Evolutionary conservation across 2,329 filamentous ascomycete genomes (phyloP).

Genomic region (Colletotrichum aenigma): DNA sequence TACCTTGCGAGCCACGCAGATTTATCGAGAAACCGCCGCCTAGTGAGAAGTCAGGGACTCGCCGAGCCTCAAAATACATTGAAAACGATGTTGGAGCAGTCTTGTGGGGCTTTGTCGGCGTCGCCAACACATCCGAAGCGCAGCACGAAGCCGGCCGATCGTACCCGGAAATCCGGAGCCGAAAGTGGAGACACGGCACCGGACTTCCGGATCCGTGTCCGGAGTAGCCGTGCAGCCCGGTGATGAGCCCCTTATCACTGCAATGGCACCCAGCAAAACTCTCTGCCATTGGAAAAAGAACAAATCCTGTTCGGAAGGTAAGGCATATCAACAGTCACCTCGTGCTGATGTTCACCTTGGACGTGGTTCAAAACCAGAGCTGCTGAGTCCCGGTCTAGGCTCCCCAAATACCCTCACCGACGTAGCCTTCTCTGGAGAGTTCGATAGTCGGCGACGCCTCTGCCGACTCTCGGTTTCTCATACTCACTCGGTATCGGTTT

Average conservation of each 20-base stretch:
- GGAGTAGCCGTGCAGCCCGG: fast-evolving
- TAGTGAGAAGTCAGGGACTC: fast-evolving
- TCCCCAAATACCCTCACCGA: neutral
- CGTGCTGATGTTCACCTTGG: neutral
- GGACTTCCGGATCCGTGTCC: neutral
- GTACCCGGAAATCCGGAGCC: neutral
- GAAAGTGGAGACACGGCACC: neutral
- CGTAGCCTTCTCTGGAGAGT: neutral
- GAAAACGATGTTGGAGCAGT: fast-evolving
- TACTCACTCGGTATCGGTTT: neutral
- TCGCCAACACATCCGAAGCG: fast-evolving
- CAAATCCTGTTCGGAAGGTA: fast-evolving
- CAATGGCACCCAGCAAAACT: too few relatives aligned
- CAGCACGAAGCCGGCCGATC: neutral
- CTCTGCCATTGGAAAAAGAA: too few relatives aligned
- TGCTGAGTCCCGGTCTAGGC: too few relatives aligned
- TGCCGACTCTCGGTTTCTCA: neutral
- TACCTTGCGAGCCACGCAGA: fast-evolving
- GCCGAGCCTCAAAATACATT: fast-evolving
- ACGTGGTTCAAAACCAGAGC: too few relatives aligned
- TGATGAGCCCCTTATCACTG: fast-evolving
- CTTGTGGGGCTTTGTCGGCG: fast-evolving
- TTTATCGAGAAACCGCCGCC: neutral
- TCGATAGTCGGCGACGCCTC: neutral
- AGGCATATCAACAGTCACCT: neutral